Conservation (phyloP, 257 asterid genomes). For the Fraxinus excelsior region DNA sequence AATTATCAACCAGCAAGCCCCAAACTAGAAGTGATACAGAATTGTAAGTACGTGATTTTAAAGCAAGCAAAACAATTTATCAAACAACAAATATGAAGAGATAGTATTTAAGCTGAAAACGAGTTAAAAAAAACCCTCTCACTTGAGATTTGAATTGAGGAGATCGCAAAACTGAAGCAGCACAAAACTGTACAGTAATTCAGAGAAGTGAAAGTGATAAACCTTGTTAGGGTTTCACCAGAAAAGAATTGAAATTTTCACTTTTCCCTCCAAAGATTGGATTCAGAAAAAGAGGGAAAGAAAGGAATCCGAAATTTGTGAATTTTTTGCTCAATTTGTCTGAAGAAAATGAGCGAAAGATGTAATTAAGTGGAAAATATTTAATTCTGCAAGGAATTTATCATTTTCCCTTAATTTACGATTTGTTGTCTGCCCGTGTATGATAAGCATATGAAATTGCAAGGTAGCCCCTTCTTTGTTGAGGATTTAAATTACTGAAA, state of each 20-base stretch:
- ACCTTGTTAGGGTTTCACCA: slow-evolving; percentile 27
- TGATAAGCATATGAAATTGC: neutral
- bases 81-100: slow-evolving; percentile 14
- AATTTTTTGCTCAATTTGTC: slow-evolving; percentile 23
- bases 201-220: slow-evolving; percentile 18
- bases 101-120: slow-evolving; percentile 16
- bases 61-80: slow-evolving; percentile 14
- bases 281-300: slow-evolving; percentile 23
- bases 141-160: slow-evolving; percentile 38
- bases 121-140: slow-evolving; percentile 17
- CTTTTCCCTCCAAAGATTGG: slow-evolving; percentile 74
- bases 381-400: slow-evolving; percentile 18
- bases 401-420: slow-evolving; percentile 44
- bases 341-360: slow-evolving; percentile 25
- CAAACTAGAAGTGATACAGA: slow-evolving; percentile 36
- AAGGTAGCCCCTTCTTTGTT: neutral
- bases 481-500: neutral
- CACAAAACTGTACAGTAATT: slow-evolving; percentile 24
- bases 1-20: slow-evolving; percentile 24
- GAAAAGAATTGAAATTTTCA: slow-evolving; percentile 28
- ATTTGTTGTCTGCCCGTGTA: slow-evolving; percentile 26
- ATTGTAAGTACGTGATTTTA: slow-evolving; percentile 35
- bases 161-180: slow-evolving; percentile 16
- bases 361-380: slow-evolving; percentile 23
- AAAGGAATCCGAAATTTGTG: slow-evolving; percentile 35